Conservation (phyloP, 805 yeast species). For the Saccharomycopsis guyanensis region DNA sequence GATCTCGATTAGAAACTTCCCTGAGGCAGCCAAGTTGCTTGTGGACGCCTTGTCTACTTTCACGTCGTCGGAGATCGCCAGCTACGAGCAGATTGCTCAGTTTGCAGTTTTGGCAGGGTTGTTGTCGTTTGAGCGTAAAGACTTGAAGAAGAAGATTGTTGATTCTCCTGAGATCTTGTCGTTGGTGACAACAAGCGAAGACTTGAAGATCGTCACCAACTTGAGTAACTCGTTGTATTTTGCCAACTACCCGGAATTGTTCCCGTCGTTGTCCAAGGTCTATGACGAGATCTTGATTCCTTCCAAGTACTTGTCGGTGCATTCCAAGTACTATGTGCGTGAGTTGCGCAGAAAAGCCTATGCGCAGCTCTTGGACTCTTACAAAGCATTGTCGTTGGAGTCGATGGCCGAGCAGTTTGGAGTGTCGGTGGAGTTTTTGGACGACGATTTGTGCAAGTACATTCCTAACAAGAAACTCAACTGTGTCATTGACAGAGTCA, state of each 20-base stretch:
- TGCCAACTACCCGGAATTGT: constrained; percentile 76
- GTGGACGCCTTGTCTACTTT: constrained; percentile 92
- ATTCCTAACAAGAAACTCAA: constrained; percentile 90
- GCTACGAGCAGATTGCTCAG: constrained; percentile 84
- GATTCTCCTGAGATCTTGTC: constrained; percentile 93
- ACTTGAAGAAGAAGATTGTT: constrained; percentile 73
- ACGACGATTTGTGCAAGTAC: constrained; percentile 78
- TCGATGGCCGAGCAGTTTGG: constrained; percentile 95
- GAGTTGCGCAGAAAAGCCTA: constrained; percentile 95
- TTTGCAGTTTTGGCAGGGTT: constrained; percentile 88
- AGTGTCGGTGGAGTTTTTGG: constrained; percentile 80
- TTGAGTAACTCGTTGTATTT: constrained; percentile 82
- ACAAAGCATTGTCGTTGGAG: constrained; percentile 79
- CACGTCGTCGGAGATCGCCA: constrained; percentile 83
- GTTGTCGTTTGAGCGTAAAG: constrained; percentile 72
- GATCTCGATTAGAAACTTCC: constrained; percentile 78
- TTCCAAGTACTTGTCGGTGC: constrained; percentile 62
- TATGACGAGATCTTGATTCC: constrained; percentile 63
- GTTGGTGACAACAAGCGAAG: constrained; percentile 59
- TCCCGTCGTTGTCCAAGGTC: constrained; percentile 69
- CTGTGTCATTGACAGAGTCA: constrained; percentile 92
- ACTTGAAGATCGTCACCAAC: constrained; percentile 72
- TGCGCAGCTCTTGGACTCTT: constrained; percentile 87
- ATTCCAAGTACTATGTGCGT: constrained; percentile 76
- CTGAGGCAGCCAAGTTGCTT: constrained; percentile 75